Conservation (phyloP, 1,284 basidiomycete genomes). For the Coriolopsis trogii region DNA sequence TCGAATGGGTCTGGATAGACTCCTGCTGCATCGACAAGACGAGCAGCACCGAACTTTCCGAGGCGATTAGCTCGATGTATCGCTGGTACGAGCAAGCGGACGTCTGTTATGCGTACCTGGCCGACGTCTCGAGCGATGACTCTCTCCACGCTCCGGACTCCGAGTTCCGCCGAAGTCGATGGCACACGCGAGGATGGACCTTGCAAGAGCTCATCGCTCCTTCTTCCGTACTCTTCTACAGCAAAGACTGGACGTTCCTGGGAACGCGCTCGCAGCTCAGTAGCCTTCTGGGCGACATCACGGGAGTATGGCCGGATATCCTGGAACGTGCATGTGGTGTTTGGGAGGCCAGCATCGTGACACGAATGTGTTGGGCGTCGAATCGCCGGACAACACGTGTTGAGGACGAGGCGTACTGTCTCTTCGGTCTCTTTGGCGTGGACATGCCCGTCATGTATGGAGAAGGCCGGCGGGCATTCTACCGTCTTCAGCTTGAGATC, state of each 20-base stretch:
- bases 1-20: conserved; percentile 5
- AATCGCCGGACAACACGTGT: not conserved
- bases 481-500: conserved; percentile 5
- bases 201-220: conserved; percentile 1
- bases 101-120: conserved; percentile 4
- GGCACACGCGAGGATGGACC: conserved; percentile 2
- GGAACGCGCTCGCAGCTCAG: not conserved
- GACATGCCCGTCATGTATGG: conserved; percentile 3
- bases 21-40: conserved; percentile 8
- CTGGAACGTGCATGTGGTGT: too few relatives aligned
- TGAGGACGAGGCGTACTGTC: conserved; percentile 3
- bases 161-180: not conserved
- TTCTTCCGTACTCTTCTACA: not conserved
- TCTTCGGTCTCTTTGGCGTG: conserved; percentile 3
- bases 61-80: not conserved
- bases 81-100: not conserved
- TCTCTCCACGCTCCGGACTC: not conserved
- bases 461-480: conserved; percentile 1
- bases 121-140: not conserved
- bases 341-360: too few relatives aligned
- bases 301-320: too few relatives aligned
- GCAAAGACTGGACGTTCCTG: not conserved
- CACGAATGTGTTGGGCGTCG: conserved; percentile 2
- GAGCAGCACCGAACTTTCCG: conserved; percentile 1
- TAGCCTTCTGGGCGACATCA: not conserved